Conservation (phyloP, 371 early-diverging fungal species). For the Mucor saturninus region DNA sequence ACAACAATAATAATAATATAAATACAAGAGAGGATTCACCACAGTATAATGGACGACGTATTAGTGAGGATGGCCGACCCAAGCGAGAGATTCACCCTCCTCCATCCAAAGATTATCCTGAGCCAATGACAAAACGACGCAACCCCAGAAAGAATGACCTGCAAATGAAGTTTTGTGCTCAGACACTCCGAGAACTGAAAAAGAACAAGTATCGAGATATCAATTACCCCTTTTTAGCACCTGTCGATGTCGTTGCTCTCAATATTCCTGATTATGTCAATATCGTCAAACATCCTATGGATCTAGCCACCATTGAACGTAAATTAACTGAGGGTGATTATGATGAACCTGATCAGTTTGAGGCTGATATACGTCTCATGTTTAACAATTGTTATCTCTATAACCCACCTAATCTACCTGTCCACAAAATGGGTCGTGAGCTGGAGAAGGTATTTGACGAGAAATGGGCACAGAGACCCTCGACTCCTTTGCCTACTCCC, state of each 20-base stretch:
- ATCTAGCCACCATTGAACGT: constrained; percentile 89
- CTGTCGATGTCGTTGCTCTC: constrained; percentile 93
- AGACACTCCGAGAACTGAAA: constrained; percentile 76
- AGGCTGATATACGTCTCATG: constrained; percentile 86
- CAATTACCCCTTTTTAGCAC: constrained; percentile 82
- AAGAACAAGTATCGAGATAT: constrained; percentile 76
- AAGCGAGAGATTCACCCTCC: constrained; percentile 78
- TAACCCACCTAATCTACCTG: constrained; percentile 89
- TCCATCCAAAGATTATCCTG: constrained; percentile 60
- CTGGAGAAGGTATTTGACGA: constrained; percentile 85
- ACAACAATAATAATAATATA: not conserved
- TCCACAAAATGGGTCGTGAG: constrained; percentile 82
- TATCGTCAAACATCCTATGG: constrained; percentile 98
- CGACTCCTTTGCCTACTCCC: constrained; percentile 17
- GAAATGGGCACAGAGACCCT: constrained; percentile 81
- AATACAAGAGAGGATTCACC: not conserved
- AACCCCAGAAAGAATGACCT: constrained; percentile 62
- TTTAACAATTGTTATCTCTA: constrained; percentile 94
- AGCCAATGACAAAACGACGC: constrained; percentile 46
- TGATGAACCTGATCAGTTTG: constrained; percentile 74
- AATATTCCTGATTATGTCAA: constrained; percentile 94
- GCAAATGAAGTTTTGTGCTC: constrained; percentile 73
- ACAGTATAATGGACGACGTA: constrained; percentile 14
- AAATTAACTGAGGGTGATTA: constrained; percentile 86
- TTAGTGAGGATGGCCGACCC: constrained; percentile 64